Percentiles rank a stretch among this genome's conserved stretches.
Conservation (phyloP, 352 stramenopile species). For the Pythium plurisporium region DNA sequence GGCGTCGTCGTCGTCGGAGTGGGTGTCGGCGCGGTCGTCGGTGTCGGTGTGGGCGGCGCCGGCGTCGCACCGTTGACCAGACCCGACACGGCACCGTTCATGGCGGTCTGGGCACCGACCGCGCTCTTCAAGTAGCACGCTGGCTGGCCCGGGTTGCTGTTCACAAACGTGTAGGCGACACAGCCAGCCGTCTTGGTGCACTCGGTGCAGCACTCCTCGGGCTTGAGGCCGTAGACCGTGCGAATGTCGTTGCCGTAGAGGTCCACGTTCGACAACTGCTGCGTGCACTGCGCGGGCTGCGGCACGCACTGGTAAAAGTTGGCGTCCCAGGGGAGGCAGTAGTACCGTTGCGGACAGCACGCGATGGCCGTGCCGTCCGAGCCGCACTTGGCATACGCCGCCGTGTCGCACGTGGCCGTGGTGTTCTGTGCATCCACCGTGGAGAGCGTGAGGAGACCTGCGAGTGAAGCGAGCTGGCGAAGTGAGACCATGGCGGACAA, state of each 20-base stretch:
- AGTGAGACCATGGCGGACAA: no score
- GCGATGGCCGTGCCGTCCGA: constrained; percentile 12
- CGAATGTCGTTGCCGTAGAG: constrained; percentile 43
- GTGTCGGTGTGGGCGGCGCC: not conserved
- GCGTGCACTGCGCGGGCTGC: constrained; percentile 23
- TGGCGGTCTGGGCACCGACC: constrained; percentile 1
- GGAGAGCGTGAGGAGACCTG: no score
- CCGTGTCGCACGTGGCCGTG: constrained; percentile 18
- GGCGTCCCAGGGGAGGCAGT: constrained; percentile 46
- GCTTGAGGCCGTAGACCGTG: constrained; percentile 9
- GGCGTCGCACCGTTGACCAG: constrained; percentile 9
- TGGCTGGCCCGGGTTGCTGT: constrained; percentile 29
- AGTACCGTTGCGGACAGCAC: constrained; percentile 37
- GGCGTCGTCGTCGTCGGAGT: not conserved
- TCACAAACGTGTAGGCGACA: constrained; percentile 16
- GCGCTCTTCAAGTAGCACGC: constrained; percentile 37
- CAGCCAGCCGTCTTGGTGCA: not conserved
- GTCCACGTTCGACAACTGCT: constrained; percentile 22
- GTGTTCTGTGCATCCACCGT: no score
- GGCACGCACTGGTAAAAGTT: constrained; percentile 43
- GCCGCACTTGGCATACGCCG: constrained; percentile 22
- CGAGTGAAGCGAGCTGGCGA: no score
- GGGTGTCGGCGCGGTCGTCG: not conserved
- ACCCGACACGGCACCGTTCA: constrained; percentile 25
- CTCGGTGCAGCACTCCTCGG: not conserved